These are phyloP conservation scores for Dicorynia guianensis DNA, from an alignment of 306 rosid species.

Conservation along the genomic window DNA sequence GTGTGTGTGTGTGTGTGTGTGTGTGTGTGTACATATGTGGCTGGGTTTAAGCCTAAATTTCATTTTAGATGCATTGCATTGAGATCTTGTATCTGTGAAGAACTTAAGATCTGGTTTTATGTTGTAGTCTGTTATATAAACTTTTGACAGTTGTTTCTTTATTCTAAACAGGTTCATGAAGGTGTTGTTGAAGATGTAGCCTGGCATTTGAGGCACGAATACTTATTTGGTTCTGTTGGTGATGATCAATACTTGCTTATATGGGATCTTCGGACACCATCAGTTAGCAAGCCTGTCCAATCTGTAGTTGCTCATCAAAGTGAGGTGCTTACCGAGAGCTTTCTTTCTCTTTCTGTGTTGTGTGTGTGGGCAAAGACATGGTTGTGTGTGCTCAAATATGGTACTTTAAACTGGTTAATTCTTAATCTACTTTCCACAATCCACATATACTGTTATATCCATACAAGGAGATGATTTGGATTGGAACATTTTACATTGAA, in stretches of 20 bases:
- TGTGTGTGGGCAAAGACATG: neutral
- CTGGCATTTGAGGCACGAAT: constrained; percentile 99
- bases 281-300: constrained; percentile 87
- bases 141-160: constrained; percentile 21
- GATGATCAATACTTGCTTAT: constrained; percentile 89
- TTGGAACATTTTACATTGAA: neutral
- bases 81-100: too few relatives aligned
- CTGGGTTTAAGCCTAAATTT: too few relatives aligned
- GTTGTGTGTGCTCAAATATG: neutral
- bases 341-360: neutral
- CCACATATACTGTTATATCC: neutral
- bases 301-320: constrained; percentile 94
- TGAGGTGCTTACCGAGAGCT: constrained; percentile 61
- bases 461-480: neutral
- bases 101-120: too few relatives aligned
- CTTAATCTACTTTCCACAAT: neutral
- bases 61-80: too few relatives aligned
- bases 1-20: too few relatives aligned
- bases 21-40: too few relatives aligned
- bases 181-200: constrained; percentile 99
- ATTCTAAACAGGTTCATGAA: constrained; percentile 74
- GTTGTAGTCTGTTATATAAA: neutral
- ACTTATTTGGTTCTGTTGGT: constrained; percentile 97
- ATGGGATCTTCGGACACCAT: constrained; percentile 94
- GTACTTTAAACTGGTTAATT: neutral